Percentiles rank a stretch among this genome's conserved stretches.
These are phyloP conservation scores for Afroboletus lepidellus DNA, from an alignment of 1,284 basidiomycete genomes.

Conservation along the genomic window DNA sequence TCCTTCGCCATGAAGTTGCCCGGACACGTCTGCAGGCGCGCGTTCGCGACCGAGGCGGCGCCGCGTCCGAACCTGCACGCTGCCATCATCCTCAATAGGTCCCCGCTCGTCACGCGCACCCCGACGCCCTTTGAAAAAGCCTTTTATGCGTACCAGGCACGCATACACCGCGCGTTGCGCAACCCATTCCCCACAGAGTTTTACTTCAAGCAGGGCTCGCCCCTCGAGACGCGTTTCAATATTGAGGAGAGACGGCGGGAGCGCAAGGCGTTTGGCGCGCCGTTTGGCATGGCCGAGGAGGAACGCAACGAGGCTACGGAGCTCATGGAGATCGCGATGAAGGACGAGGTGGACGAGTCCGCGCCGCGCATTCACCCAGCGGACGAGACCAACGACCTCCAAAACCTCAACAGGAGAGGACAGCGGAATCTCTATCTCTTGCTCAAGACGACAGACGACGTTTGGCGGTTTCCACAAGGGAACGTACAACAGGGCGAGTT, in stretches of 20 bases:
- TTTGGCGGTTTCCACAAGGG: conserved; percentile 84
- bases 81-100: conserved; percentile 78
- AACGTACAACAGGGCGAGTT: conserved; percentile 60
- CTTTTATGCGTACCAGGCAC: conserved; percentile 85
- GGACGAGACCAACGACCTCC: conserved; percentile 61
- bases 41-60: conserved; percentile 38
- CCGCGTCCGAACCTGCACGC: conserved; percentile 39
- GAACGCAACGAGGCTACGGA: conserved; percentile 51
- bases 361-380: conserved; percentile 61
- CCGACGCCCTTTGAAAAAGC: conserved; percentile 80
- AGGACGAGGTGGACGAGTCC: conserved; percentile 62
- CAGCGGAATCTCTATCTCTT: conserved; percentile 87
- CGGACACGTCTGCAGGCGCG: conserved; percentile 22
- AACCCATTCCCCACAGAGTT: conserved; percentile 90
- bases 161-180: conserved; percentile 81
- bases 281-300: conserved; percentile 49
- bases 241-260: conserved; percentile 73
- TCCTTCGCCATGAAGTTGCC: conserved; percentile 1
- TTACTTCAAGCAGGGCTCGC: conserved; percentile 93
- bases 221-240: conserved; percentile 81
- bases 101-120: conserved; percentile 78
- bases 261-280: conserved; percentile 64
- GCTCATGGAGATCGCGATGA: conserved; percentile 57
- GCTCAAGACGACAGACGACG: conserved; percentile 53
- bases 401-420: conserved; percentile 78